Percentiles rank a stretch among this genome's conserved stretches.
phyloP scores from a whole-genome alignment of 2,329 filamentous ascomycete genomes.

The Arachnopeziza araneosa region DNA sequence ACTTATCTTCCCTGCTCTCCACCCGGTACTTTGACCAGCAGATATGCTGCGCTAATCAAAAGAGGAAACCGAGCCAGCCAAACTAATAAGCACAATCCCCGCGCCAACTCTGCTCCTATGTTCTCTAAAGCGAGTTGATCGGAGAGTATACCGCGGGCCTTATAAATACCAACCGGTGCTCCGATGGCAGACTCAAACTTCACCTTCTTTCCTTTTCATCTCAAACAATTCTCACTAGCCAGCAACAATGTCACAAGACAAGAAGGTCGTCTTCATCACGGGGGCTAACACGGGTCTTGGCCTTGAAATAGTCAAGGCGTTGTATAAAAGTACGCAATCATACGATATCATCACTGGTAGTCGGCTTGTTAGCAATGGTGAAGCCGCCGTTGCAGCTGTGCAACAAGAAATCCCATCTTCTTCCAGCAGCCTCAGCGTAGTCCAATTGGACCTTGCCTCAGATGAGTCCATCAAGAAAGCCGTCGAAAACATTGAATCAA shows the following conservation, averaged over 20 bases:
- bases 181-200: slow-evolving; percentile 15
- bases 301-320: slow-evolving; percentile 31
- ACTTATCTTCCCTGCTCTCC: too few species aligned
- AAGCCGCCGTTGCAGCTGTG: slow-evolving; percentile 32
- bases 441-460: slow-evolving; percentile 31
- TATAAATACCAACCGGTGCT: slow-evolving; percentile 15
- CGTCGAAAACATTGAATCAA: slow-evolving; percentile 25
- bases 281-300: slow-evolving; percentile 40
- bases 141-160: slow-evolving; percentile 11
- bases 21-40: slow-evolving; percentile 2
- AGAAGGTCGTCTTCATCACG: slow-evolving; percentile 31
- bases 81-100: slow-evolving; percentile 13
- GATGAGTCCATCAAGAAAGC: slow-evolving; percentile 31
- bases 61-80: slow-evolving; percentile 15
- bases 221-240: slow-evolving; percentile 14
- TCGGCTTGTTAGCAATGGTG: slow-evolving; percentile 36
- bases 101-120: slow-evolving; percentile 13
- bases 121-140: slow-evolving; percentile 14
- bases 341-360: slow-evolving; percentile 38
- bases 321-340: slow-evolving; percentile 10
- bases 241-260: slow-evolving; percentile 14
- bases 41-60: slow-evolving; percentile 14
- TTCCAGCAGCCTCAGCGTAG: slow-evolving; percentile 12
- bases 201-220: slow-evolving; percentile 13
- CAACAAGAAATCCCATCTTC: slow-evolving; percentile 16